These are phyloP conservation scores for Tetrahymena elliotti DNA, from an alignment of 73 alveolate species.

Conservation along the genomic window DNA sequence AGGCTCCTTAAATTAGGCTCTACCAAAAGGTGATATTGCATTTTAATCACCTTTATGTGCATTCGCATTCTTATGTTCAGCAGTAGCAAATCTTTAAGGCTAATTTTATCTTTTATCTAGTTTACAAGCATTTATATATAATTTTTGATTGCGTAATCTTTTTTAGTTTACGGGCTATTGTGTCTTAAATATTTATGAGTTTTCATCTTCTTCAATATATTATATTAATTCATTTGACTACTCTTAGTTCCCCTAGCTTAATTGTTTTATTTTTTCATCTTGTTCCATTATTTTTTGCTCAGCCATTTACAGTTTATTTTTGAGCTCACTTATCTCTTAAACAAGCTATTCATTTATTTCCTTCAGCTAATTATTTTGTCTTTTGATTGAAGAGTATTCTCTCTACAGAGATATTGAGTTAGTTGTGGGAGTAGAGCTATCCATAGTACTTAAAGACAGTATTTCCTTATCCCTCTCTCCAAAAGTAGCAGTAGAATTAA, in stretches of 20 bases:
- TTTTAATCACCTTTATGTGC: background rate
- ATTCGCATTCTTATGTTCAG: background rate
- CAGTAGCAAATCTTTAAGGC: background rate
- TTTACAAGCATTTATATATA: background rate
- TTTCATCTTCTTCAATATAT: background rate
- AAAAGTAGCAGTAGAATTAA: background rate
- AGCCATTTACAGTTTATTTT: background rate
- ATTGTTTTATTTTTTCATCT: background rate
- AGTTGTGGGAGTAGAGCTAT: background rate
- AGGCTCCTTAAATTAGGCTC: background rate
- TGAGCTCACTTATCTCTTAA: background rate
- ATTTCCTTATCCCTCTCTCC: background rate
- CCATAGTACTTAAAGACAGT: background rate
- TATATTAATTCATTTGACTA: background rate
- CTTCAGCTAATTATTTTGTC: background rate
- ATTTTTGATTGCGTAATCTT: background rate
- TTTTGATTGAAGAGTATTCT: background rate
- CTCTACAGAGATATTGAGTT: background rate
- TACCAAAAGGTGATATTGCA: background rate
- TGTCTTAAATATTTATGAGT: background rate
- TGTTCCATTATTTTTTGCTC: background rate
- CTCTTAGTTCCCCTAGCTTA: background rate
- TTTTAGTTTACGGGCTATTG: background rate
- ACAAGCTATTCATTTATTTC: background rate
- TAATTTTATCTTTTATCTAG: no score